phyloP scores from a whole-genome alignment of 2,329 filamentous ascomycete species.

The Fusarium caatingaense region DNA sequence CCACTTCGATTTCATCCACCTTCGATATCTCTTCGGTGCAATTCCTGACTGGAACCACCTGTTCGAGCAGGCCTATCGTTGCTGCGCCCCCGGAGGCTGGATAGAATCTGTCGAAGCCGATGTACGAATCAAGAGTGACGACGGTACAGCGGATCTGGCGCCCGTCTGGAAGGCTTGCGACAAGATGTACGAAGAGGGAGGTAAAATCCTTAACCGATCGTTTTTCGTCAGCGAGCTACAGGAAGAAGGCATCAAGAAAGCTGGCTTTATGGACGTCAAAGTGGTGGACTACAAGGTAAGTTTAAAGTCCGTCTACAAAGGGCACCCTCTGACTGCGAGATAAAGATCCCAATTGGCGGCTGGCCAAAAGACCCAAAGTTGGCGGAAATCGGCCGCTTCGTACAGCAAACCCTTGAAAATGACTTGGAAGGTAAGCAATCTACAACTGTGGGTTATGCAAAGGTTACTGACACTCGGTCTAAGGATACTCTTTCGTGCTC shows the following conservation, averaged over 20 bases:
- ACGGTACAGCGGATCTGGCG: constrained; percentile 19
- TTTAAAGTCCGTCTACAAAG: fast-evolving
- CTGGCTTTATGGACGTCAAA: constrained; percentile 34
- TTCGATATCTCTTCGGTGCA: constrained; percentile 39
- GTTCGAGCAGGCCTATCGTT: constrained; percentile 35
- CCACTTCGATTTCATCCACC: constrained; percentile 35
- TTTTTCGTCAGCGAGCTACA: constrained; percentile 35
- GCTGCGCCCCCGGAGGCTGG: constrained; percentile 37
- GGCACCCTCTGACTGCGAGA: fast-evolving
- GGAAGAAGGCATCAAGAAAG: constrained; percentile 22
- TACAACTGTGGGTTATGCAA: fast-evolving
- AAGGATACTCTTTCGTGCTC: constrained; percentile 21
- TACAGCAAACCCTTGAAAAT: constrained; percentile 27
- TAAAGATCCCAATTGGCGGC: constrained; percentile 30
- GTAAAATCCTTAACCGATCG: constrained; percentile 1
- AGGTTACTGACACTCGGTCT: fast-evolving
- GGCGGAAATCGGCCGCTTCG: constrained; percentile 29
- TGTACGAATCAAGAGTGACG: constrained; percentile 27
- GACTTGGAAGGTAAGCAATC: constrained; percentile 25
- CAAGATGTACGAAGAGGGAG: constrained; percentile 33
- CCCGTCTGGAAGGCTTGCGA: background rate
- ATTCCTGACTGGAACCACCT: constrained; percentile 32
- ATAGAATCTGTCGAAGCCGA: constrained; percentile 36
- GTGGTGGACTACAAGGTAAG: constrained; percentile 36
- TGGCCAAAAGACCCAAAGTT: constrained; percentile 34